Conservation (phyloP, 2,329 filamentous ascomycete genomes). For the Aspergillus alliaceus region DNA sequence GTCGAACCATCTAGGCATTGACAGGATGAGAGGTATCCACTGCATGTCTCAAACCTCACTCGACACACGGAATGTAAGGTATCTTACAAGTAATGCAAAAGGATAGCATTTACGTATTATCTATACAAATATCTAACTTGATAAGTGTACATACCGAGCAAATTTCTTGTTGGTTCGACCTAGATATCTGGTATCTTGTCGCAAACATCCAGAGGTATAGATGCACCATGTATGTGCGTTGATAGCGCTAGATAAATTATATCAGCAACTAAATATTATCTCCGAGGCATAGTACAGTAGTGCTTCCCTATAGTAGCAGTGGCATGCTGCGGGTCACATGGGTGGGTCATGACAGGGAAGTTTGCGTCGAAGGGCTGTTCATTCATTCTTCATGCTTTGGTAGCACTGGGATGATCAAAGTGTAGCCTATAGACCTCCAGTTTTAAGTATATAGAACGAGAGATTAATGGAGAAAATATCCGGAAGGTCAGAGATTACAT, state of each 20-base stretch:
- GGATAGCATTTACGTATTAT: neutral
- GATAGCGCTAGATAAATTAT: neutral
- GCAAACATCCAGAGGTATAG: neutral
- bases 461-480: too few relatives aligned
- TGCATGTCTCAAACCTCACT: neutral
- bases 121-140: neutral
- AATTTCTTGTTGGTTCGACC: neutral
- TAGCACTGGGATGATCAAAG: neutral
- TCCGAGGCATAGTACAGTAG: too few relatives aligned
- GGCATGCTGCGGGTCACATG: neutral
- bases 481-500: too few relatives aligned
- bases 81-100: neutral
- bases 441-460: too few relatives aligned
- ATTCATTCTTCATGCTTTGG: neutral
- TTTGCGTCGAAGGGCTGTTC: neutral
- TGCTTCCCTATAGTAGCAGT: too few relatives aligned
- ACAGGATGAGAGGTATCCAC: neutral
- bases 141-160: neutral
- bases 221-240: neutral
- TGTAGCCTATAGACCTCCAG: too few relatives aligned
- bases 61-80: neutral
- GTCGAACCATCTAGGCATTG: neutral
- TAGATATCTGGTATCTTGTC: neutral
- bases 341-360: neutral
- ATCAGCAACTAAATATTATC: neutral